Conservation (phyloP, 805 yeast species). For the Candida argentea region DNA sequence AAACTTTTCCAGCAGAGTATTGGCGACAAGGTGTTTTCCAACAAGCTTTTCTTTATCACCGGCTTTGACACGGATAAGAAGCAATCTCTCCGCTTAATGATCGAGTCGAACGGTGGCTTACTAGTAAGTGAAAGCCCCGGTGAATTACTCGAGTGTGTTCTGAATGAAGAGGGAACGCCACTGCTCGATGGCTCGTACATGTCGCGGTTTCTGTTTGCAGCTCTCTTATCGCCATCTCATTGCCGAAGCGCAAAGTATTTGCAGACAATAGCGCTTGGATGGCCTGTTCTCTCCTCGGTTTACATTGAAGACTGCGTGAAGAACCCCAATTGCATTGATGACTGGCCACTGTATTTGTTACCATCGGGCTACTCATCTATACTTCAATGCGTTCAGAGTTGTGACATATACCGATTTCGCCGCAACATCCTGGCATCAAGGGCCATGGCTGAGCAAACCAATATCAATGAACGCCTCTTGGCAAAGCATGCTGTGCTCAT, state of each 20-base stretch:
- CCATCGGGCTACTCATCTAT: slow-evolving; percentile 62
- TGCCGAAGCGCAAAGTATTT: slow-evolving; percentile 66
- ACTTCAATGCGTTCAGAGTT: slow-evolving; percentile 35
- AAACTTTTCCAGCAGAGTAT: not conserved
- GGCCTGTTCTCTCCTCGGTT: slow-evolving; percentile 67
- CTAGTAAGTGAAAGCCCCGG: slow-evolving; percentile 26
- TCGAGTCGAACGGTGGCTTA: slow-evolving; percentile 33
- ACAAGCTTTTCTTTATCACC: slow-evolving; percentile 26
- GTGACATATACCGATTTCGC: slow-evolving; percentile 37
- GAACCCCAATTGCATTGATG: slow-evolving; percentile 12
- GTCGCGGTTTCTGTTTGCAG: slow-evolving; percentile 41
- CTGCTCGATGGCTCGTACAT: slow-evolving; percentile 5
- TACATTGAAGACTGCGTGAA: slow-evolving; percentile 44
- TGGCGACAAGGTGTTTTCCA: slow-evolving; percentile 8
- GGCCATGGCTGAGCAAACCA: slow-evolving; percentile 30
- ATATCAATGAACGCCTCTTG: slow-evolving; percentile 28
- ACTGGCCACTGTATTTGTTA: slow-evolving; percentile 48
- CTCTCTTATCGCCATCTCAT: slow-evolving; percentile 49
- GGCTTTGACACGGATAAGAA: slow-evolving; percentile 24
- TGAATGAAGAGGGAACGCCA: slow-evolving; percentile 4
- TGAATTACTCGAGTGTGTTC: slow-evolving; percentile 15
- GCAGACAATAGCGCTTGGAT: slow-evolving; percentile 68
- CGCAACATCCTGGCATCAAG: slow-evolving; percentile 21
- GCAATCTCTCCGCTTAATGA: slow-evolving; percentile 20
- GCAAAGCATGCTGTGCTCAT: slow-evolving; percentile 23